Evolutionary conservation across 257 asterid species (phyloP), one percentile per base, ranked within the genome.

Genomic region (Ballota nigra): DNA sequence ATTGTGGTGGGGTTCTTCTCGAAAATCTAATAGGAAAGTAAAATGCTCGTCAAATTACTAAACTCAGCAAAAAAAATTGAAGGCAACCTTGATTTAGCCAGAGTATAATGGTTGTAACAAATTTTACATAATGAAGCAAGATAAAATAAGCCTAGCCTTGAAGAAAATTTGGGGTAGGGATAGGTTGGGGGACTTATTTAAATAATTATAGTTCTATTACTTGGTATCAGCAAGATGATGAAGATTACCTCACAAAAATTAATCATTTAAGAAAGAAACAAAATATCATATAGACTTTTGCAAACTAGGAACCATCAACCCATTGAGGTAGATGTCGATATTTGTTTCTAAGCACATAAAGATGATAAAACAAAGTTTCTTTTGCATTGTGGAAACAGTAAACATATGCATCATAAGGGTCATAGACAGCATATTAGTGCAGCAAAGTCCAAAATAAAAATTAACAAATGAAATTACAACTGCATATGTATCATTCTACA

Each of bases 1-100:
- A 84, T 76, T 0, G 88, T 83, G 28, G 88, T 83, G 1, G 88
- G 88, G 75, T 76, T 83, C 81, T 83, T 83, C 81, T 79, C 88
- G 41, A 79, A 84, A 19, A 84, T 84, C 88, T 84, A 28, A 11
- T 8, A n/a, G 1, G 12, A 65, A 40, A 29, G 22, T 0, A 41
- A 22, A 29, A 52, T 1, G 3, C 8, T 55, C 40, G 2, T 34
- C 12, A n/a, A 38, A 47, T 29, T 15, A 10, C 22, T 6, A 43
- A 3, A 3, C 61, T 22, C n/a, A n/a, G n/a, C n/a, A n/a, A n/a
- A n/a, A n/a, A n/a, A n/a, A n/a, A n/a, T n/a, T n/a, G n/a, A n/a
- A n/a, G n/a, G n/a, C n/a, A n/a, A n/a, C n/a, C n/a, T n/a, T n/a
- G n/a, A n/a, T n/a, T n/a, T n/a, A n/a, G n/a, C n/a, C n/a, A n/a